phyloP scores from a whole-genome alignment of 73 alveolate genomes.

The Tetrahymena malaccensis region DNA sequence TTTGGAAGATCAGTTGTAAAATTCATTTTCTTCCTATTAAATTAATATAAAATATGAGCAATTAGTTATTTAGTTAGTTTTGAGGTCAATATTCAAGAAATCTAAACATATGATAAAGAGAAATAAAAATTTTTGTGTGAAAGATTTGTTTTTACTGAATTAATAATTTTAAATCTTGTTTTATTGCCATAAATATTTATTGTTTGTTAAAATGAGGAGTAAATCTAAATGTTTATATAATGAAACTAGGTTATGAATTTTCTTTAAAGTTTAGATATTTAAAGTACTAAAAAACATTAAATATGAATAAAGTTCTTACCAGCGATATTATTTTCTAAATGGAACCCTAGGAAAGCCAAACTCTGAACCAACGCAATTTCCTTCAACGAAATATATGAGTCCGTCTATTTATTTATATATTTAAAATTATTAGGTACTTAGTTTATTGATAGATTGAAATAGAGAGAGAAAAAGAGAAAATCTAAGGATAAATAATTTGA shows the following conservation, averaged over 20 bases:
- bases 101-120: too few relatives aligned
- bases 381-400: constrained; percentile 53
- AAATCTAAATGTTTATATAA: too few relatives aligned
- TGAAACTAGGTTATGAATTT: neutral
- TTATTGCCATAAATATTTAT: neutral
- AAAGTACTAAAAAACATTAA: neutral
- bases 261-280: neutral
- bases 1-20: constrained; percentile 67
- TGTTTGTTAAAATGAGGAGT: neutral
- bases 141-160: neutral
- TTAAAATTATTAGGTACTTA: neutral
- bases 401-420: constrained; percentile 16
- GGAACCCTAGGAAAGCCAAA: constrained; percentile 59
- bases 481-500: neutral
- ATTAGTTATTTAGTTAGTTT: too few relatives aligned
- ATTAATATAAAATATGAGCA: neutral
- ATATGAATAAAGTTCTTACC: neutral
- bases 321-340: constrained; percentile 44
- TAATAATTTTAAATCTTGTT: too few relatives aligned
- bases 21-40: constrained; percentile 51
- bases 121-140: neutral
- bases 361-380: constrained; percentile 55
- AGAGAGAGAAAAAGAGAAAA: neutral
- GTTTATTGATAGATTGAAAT: neutral
- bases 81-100: too few relatives aligned